phyloP scores from a whole-genome alignment of 345 rosid species.

The Hevea brasiliensis region DNA sequence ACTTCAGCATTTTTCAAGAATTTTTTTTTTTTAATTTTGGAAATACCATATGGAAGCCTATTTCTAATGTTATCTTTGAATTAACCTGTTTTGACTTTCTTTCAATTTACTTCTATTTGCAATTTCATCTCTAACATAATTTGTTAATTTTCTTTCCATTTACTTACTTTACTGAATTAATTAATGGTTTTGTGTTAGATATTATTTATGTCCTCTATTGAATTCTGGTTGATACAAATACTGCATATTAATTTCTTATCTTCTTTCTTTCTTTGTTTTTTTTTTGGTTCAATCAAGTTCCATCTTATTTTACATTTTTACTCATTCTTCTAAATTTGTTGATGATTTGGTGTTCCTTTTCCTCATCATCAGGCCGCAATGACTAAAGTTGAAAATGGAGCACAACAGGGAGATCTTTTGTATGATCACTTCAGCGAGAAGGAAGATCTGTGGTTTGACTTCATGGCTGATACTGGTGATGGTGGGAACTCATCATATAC shows the following conservation, averaged over 20 bases:
- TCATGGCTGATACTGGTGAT: conserved; percentile 99
- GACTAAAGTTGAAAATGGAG: conserved; percentile 57
- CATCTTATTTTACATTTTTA: background rate
- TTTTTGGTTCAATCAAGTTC: background rate
- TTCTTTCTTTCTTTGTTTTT: background rate
- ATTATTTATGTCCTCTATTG: background rate
- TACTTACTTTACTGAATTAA: background rate
- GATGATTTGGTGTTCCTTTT: background rate
- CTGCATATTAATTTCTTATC: no score
- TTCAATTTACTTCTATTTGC: background rate
- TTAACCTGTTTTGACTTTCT: background rate
- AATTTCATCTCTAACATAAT: background rate
- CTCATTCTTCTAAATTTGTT: background rate
- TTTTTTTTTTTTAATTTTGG: no score
- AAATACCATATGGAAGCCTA: background rate
- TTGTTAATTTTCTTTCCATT: background rate
- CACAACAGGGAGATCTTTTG: conserved; percentile 53
- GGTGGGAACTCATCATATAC: conserved; percentile 95
- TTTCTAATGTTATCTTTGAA: background rate
- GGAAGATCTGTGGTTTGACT: conserved; percentile 92
- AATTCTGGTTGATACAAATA: background rate
- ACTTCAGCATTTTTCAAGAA: background rate
- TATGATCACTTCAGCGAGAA: conserved; percentile 78
- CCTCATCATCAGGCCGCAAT: conserved; percentile 75
- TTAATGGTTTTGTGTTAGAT: background rate